Conservation (phyloP, 2,329 filamentous ascomycete genomes). For the Hirsutella rhossiliensis region DNA sequence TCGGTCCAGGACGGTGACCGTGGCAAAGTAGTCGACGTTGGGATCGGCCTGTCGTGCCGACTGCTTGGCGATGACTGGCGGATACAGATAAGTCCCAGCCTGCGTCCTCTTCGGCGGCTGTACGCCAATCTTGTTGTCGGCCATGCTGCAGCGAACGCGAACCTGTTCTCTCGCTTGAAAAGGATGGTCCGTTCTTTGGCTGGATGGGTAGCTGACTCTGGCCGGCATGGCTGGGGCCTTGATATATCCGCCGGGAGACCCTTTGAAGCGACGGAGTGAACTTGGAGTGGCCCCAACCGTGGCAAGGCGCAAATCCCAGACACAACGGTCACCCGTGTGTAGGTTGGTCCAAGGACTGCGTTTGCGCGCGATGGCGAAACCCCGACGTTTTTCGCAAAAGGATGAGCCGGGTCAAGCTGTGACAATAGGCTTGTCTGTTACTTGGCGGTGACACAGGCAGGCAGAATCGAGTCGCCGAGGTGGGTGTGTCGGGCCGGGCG, state of each 20-base stretch:
- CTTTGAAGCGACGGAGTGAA: not conserved
- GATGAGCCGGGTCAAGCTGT: not conserved
- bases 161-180: not conserved
- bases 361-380: not conserved
- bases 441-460: not conserved
- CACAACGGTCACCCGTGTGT: not conserved
- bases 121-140: conserved; percentile 8
- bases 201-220: not conserved
- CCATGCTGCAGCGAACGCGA: conserved; percentile 3
- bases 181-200: not conserved
- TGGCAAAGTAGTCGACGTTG: conserved; percentile 14
- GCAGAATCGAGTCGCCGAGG: too few relatives aligned
- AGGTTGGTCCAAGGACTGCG: not conserved
- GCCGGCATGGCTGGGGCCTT: conserved; percentile 1
- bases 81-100: conserved; percentile 8
- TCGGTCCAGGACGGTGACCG: conserved; percentile 10
- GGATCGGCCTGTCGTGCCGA: conserved; percentile 1
- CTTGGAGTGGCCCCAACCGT: too few relatives aligned
- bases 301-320: not conserved
- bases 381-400: not conserved
- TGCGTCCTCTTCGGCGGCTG: conserved; percentile 12
- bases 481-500: too few relatives aligned
- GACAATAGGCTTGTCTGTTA: not conserved
- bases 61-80: conserved; percentile 11
- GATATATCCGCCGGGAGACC: conserved; percentile 1